Evolutionary conservation across 768 basidiomycete genomes (phyloP).

Genomic region (Boletellus emodensis): DNA sequence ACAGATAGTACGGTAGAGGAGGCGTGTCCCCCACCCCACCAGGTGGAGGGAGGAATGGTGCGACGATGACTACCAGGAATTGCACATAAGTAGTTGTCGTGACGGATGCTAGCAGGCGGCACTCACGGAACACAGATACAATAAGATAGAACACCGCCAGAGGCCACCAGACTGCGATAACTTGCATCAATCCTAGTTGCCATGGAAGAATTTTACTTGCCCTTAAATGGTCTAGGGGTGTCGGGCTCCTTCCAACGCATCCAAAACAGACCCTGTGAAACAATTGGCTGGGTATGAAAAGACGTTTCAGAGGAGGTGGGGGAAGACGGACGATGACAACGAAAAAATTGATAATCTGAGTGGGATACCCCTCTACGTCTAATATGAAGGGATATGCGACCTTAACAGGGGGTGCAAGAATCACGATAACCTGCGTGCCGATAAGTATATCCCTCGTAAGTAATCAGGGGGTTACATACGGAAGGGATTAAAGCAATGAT

Average conservation of each 20-base stretch:
- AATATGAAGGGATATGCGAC: constrained; percentile 61
- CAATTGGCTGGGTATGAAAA: not conserved
- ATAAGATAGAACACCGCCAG: constrained; percentile 53
- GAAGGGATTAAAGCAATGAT: constrained; percentile 55
- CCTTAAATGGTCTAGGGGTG: constrained; percentile 50
- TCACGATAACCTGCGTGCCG: constrained; percentile 43
- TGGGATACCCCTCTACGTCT: constrained; percentile 48
- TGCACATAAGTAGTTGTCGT: constrained; percentile 12
- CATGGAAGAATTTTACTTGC: constrained; percentile 14
- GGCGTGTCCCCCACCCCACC: constrained; percentile 57
- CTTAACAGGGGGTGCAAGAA: constrained; percentile 48
- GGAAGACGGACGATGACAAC: constrained; percentile 44
- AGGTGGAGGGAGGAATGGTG: constrained; percentile 52
- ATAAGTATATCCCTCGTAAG: too few relatives aligned
- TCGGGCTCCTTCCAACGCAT: constrained; percentile 50
- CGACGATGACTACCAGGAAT: constrained; percentile 42
- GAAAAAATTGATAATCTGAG: constrained; percentile 54
- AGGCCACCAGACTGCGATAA: constrained; percentile 47
- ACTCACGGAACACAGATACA: constrained; percentile 48
- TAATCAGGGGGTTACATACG: constrained; percentile 20
- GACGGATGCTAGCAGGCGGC: constrained; percentile 4
- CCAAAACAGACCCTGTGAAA: constrained; percentile 50
- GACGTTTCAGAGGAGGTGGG: constrained; percentile 25
- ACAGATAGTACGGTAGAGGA: constrained; percentile 57
- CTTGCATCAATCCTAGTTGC: not conserved